Evolutionary conservation across 495 filamentous ascomycete species (phyloP), one percentile per base, ranked within the genome.

Genomic region (Podospora pseudocomata): DNA sequence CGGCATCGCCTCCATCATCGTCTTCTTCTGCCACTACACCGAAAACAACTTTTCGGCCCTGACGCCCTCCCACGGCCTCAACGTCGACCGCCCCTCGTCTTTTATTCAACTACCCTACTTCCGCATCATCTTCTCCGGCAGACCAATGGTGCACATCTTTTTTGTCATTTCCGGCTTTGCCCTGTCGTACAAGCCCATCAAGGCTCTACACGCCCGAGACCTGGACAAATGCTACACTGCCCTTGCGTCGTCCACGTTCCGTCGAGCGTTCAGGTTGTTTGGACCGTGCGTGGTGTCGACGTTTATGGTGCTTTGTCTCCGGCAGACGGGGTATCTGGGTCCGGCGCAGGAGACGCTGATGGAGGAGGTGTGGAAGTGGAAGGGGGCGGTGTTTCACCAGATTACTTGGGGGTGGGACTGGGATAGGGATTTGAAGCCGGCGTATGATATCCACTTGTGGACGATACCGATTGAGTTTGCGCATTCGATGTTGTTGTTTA

Each of bases 121-220:
- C 4, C 85, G 89, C 61, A 77, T 91, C 66, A 70, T 91, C 13
- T 87, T 86, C 73, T 86, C 86, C 6, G 89, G 88, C 34, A 85
- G 86, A 63, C 86, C 89, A 61, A 90, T 90, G 88, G 89, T 92
- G 11, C 84, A 87, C 73, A 86, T 91, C 60, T 91, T 92, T 81
- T 91, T 91, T 77, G 86, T 91, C 66, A 87, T 92, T 57, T 90
- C 88, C 5, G 89, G 89, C 68, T 90, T 88, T 68, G 88, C 88
- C 1, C 80, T 91, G 9, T 88, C 88, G 16, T 85, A 87, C 68
- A 89, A 90, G 68, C 86, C 89, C 0, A 74, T 91, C 44, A 85
- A 84, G 67, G 77, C 80, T n/a, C 84, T 88, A 55, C 87, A 86
- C 63, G 79, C 77, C 32, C 82, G 84, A 53, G 79, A 85, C 49